Conservation (phyloP, 2,329 filamentous ascomycete species). For the Colletotrichum noveboracense region DNA sequence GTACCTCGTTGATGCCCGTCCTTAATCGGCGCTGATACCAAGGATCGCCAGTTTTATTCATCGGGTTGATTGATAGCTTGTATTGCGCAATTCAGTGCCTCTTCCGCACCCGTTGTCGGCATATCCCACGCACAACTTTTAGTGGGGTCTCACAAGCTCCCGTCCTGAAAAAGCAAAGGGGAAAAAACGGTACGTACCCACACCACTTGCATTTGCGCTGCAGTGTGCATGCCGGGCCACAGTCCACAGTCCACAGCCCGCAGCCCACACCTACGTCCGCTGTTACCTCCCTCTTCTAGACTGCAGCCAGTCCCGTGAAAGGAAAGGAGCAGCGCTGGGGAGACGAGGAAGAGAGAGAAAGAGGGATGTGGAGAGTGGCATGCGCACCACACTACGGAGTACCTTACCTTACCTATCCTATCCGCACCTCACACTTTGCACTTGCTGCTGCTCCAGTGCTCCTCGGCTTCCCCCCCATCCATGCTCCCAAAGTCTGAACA, state of each 20-base stretch:
- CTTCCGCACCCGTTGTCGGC: slow-evolving; percentile 13
- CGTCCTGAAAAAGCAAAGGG: slow-evolving; percentile 4
- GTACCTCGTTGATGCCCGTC: not conserved
- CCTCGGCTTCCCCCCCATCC: not conserved
- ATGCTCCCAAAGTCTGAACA: not conserved
- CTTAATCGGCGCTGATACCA: not conserved
- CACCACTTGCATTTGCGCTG: not conserved
- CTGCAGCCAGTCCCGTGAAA: not conserved
- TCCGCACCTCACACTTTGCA: not conserved
- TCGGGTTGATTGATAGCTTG: not conserved
- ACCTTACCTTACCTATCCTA: not conserved
- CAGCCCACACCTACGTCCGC: not conserved
- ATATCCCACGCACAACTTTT: slow-evolving; percentile 17
- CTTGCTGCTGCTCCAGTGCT: not conserved
- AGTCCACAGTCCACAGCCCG: not conserved
- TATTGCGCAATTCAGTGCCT: slow-evolving; percentile 3
- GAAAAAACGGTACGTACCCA: slow-evolving; percentile 1
- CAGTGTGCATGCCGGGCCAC: not conserved
- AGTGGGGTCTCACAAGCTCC: slow-evolving; percentile 10
- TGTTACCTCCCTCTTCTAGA: slow-evolving; percentile 1
- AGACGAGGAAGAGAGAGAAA: not conserved
- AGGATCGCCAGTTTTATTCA: not conserved
- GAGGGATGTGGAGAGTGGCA: not conserved
- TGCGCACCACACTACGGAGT: not conserved
- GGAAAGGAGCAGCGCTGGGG: not conserved